Base-by-base conservation (phyloP, 257 asterid genomes). In the Solanum rostratum region DNA sequence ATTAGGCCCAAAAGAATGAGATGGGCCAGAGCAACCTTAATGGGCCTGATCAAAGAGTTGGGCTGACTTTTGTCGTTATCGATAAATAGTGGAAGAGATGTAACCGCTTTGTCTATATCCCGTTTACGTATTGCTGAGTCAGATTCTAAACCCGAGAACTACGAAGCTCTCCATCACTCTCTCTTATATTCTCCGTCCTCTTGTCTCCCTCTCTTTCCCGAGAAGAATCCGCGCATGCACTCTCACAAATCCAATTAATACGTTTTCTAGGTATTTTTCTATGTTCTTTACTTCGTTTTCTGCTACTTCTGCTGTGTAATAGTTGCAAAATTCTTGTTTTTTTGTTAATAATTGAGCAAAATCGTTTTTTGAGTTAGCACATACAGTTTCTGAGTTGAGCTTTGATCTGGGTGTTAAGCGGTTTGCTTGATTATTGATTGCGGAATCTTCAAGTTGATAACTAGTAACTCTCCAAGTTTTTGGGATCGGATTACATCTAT, bases 81-180 rank as follows among this genome's bases (percentile, higher is more conserved):
- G 82, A 50, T 0, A 27, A 13, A 16, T 8, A 78, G 63, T 16
- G 82, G 63, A 78, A 78, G 54, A 78, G 46, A 16, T 27, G 63
- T 27, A 76, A 76, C 82, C n/a, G 10, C 49, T 39, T 83, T 39
- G 84, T 66, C 57, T 37, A 84, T 84, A 87, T 89, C 87, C 57
- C 65, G 54, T 18, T 18, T 81, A 4, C 82, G 80, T 27, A 78
- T 80, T 85, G 91, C 86, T 76, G 90, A 85, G 81, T 89, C 87
- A 84, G 88, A 87, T 60, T 78, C 45, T 24, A 20, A 71, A 60
- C 30, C 69, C 46, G 10, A 24, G 57, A 41, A 55, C 2, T 27
- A 41, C 83, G 37, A 43, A 86, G 30, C 81, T 79, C 88, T 88
- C 89, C 83, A 86, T 59, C 84, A 10, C 54, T 39, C 59, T 46